Evolutionary conservation across 2,329 filamentous ascomycete species (phyloP).

Genomic region (Keithomyces neogunnii): DNA sequence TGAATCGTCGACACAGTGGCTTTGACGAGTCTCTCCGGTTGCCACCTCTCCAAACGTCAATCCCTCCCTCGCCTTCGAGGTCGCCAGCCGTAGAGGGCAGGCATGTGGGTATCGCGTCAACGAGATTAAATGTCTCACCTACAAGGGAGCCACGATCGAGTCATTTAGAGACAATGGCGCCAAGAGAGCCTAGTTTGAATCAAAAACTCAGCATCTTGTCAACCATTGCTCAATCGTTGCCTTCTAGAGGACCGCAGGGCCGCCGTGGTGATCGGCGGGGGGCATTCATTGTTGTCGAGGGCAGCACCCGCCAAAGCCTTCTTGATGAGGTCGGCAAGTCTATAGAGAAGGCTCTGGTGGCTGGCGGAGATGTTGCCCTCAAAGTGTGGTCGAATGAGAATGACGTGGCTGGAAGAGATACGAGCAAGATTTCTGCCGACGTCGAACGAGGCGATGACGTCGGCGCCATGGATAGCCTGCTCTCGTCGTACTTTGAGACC

Average conservation of each 20-base stretch:
- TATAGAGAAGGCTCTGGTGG: constrained; percentile 54
- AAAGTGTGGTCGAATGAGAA: constrained; percentile 32
- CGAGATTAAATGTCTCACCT: constrained; percentile 14
- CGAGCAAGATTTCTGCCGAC: background rate
- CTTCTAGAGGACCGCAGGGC: constrained; percentile 24
- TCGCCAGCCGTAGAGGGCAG: constrained; percentile 16
- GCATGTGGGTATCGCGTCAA: constrained; percentile 18
- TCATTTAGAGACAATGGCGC: constrained; percentile 24
- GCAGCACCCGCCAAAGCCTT: constrained; percentile 43
- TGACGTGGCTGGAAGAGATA: background rate
- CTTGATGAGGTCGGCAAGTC: constrained; percentile 50
- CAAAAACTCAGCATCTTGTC: constrained; percentile 71
- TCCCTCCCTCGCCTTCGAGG: constrained; percentile 21
- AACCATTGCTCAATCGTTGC: constrained; percentile 64
- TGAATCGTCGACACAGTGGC: constrained; percentile 32
- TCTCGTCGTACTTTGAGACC: constrained; percentile 55
- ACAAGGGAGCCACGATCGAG: background rate
- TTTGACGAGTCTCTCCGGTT: constrained; percentile 47
- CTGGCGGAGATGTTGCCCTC: constrained; percentile 31
- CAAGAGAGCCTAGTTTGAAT: constrained; percentile 52
- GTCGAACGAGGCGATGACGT: background rate
- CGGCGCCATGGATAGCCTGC: constrained; percentile 26
- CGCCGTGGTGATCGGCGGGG: constrained; percentile 48
- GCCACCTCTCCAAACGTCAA: constrained; percentile 42
- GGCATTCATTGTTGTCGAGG: constrained; percentile 76